A percentile compares a stretch with the other conserved stretches of the same genome.
phyloP scores from a whole-genome alignment of 2,329 filamentous ascomycete genomes.

The Chalara sp. region DNA sequence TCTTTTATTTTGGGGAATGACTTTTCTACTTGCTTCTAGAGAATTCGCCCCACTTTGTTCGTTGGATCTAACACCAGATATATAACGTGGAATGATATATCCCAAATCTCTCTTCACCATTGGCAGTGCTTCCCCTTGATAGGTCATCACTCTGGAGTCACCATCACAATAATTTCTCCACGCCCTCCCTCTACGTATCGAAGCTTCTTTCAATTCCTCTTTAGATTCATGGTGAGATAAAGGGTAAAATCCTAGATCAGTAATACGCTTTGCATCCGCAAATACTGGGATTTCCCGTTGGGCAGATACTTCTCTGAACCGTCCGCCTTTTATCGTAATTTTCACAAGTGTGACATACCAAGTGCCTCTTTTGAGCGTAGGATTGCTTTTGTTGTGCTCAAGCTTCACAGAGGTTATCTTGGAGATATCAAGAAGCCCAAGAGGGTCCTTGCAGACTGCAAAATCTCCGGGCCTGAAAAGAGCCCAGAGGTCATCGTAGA shows the following conservation, averaged over 20 bases:
- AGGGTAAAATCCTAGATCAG: too few species aligned
- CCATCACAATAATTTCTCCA: too few species aligned
- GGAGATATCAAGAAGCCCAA: neutral
- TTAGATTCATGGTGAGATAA: too few species aligned
- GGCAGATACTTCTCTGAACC: neutral
- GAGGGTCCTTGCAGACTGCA: neutral
- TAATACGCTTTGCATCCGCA: neutral
- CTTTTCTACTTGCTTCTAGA: neutral
- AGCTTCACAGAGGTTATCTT: neutral
- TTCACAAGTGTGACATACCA: neutral
- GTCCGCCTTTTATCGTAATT: neutral
- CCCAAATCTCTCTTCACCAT: neutral
- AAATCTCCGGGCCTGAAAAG: neutral
- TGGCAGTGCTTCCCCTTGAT: neutral
- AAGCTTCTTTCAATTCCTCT: too few species aligned
- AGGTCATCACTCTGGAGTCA: too few species aligned
- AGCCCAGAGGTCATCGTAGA: constrained; percentile 1
- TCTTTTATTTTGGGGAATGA: neutral
- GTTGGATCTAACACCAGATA: neutral
- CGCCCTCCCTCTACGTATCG: too few species aligned
- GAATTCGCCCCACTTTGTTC: neutral
- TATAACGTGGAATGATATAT: neutral
- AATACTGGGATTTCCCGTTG: neutral
- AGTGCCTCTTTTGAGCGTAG: neutral
- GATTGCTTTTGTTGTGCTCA: neutral